A percentile compares a stretch with the other conserved stretches of the same genome.
Evolutionary conservation across 345 rosid genomes (phyloP).

Genomic region (Isatis tinctoria): DNA sequence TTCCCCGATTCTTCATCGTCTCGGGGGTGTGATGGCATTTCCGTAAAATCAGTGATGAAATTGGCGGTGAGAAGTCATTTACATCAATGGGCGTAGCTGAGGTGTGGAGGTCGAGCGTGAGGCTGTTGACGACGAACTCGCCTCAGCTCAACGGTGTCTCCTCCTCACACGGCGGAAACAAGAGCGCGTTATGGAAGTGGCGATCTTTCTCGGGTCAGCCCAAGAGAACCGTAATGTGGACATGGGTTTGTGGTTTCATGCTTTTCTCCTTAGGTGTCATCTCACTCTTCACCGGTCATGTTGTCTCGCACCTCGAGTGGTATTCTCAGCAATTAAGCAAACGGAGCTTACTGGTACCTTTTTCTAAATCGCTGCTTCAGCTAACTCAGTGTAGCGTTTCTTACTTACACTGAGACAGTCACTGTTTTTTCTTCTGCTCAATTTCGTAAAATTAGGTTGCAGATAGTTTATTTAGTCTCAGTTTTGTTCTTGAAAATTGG

Average conservation of each 20-base stretch:
- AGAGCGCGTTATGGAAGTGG: slow-evolving; percentile 42
- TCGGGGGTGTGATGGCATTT: slow-evolving; percentile 32
- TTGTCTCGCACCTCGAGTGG: slow-evolving; percentile 95
- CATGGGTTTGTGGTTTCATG: slow-evolving; percentile 79
- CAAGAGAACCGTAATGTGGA: slow-evolving; percentile 48
- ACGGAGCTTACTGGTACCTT: slow-evolving; percentile 54
- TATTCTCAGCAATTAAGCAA: slow-evolving; percentile 76
- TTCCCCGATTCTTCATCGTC: slow-evolving; percentile 19
- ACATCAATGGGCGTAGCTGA: slow-evolving; percentile 47
- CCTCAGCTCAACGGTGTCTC: slow-evolving; percentile 49
- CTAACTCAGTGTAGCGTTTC: background rate
- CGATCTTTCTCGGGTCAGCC: slow-evolving; percentile 43
- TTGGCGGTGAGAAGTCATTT: slow-evolving; percentile 15
- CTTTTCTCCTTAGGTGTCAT: slow-evolving; percentile 83
- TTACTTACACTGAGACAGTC: background rate
- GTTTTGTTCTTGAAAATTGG: background rate
- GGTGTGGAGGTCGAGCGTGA: slow-evolving; percentile 53
- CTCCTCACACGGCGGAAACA: slow-evolving; percentile 20
- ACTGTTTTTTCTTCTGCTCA: background rate
- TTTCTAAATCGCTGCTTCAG: background rate
- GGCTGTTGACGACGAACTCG: slow-evolving; percentile 50
- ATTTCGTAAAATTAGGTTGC: background rate
- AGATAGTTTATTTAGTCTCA: background rate
- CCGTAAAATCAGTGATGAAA: slow-evolving; percentile 39
- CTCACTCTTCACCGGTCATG: slow-evolving; percentile 91